These are phyloP conservation scores for Graphilbum sp. DNA, from an alignment of 2,329 filamentous ascomycete genomes.

Conservation along the genomic window DNA sequence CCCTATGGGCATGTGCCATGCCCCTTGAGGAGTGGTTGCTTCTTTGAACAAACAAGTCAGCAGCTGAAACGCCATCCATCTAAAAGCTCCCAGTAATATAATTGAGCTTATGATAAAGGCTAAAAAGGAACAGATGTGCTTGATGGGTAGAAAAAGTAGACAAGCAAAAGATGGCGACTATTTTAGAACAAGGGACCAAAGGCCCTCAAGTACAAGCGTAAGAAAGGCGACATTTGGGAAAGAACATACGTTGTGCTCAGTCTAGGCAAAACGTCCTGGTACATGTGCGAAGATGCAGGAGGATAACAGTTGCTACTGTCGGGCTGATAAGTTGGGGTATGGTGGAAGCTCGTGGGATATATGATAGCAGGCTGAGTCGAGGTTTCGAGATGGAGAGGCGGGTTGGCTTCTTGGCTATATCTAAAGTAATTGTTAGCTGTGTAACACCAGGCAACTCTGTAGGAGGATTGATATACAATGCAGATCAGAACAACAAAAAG, in stretches of 20 bases:
- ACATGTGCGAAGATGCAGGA: constrained; percentile 2
- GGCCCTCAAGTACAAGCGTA: too few species aligned
- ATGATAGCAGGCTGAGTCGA: constrained; percentile 33
- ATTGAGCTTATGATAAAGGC: too few species aligned
- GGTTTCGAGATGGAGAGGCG: constrained; percentile 36
- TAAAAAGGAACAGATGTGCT: too few species aligned
- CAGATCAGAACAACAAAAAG: constrained; percentile 8
- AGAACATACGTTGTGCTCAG: constrained; percentile 35
- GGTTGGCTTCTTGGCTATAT: constrained; percentile 37
- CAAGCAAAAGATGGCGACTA: too few species aligned
- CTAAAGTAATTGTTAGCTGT: constrained; percentile 19
- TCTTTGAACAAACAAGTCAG: too few species aligned
- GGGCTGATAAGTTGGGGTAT: constrained; percentile 29
- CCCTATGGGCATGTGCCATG: constrained; percentile 41
- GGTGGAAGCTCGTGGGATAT: constrained; percentile 28
- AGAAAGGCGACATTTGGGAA: too few species aligned
- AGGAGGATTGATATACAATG: background rate
- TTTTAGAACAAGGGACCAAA: too few species aligned
- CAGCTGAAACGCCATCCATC: too few species aligned
- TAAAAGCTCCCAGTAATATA: too few species aligned
- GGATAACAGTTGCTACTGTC: constrained; percentile 32
- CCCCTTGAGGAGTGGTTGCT: constrained; percentile 34
- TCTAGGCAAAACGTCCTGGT: constrained; percentile 36
- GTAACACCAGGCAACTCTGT: background rate
- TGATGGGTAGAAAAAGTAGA: too few species aligned